Evolutionary conservation across 805 yeast species (phyloP).

Genomic region (Hanseniaspora taiwanica): DNA sequence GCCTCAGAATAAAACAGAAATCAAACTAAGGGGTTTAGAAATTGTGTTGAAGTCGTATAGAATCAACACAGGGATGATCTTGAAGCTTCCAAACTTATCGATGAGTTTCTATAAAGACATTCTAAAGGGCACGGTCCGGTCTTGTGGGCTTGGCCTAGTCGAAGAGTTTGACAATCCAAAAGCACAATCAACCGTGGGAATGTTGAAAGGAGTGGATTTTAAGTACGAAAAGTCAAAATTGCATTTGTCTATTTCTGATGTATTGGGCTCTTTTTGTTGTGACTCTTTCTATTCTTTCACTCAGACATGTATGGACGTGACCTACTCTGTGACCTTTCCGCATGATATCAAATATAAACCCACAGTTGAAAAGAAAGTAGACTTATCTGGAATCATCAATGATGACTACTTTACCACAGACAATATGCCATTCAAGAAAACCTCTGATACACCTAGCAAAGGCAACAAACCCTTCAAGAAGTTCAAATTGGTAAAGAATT

Average conservation of each 20-base stretch:
- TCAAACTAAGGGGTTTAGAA: conserved; percentile 1
- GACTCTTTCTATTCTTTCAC: conserved; percentile 68
- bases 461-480: no score
- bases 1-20: background rate
- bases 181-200: background rate
- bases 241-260: conserved; percentile 28
- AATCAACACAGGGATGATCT: conserved; percentile 1
- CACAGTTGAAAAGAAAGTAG: conserved; percentile 14
- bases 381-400: conserved; percentile 31
- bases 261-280: conserved; percentile 54
- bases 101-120: conserved; percentile 1
- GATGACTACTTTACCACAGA: conserved; percentile 12
- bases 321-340: conserved; percentile 47
- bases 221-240: background rate
- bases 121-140: conserved; percentile 1
- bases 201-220: background rate
- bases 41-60: conserved; percentile 4
- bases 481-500: no score
- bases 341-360: conserved; percentile 46
- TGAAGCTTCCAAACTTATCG: conserved; percentile 2
- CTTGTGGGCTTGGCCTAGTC: conserved; percentile 2
- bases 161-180: conserved; percentile 1
- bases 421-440: background rate
- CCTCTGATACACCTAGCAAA: no score
- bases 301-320: conserved; percentile 58